Percentiles rank a stretch among this genome's conserved stretches.
phyloP scores from a whole-genome alignment of 352 stramenopile genomes.

The Phytophthora palmivora region DNA sequence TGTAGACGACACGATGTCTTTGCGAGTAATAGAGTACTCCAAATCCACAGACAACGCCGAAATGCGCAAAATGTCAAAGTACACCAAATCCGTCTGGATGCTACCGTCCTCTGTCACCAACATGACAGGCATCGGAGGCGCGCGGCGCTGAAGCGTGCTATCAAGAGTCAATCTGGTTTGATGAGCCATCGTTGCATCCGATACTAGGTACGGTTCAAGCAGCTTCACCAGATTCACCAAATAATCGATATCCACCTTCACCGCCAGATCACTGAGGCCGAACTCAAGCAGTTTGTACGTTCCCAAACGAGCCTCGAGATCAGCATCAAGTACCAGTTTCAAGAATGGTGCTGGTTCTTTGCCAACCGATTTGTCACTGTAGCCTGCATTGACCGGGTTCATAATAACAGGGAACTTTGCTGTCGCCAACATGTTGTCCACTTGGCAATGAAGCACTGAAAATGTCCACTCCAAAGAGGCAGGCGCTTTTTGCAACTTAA shows the following conservation, averaged over 20 bases:
- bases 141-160: constrained; percentile 59
- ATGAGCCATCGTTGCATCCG: constrained; percentile 64
- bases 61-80: constrained; percentile 85
- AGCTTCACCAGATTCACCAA: constrained; percentile 84
- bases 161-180: constrained; percentile 71
- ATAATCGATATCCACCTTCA: constrained; percentile 90
- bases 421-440: constrained; percentile 86
- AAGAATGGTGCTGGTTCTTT: constrained; percentile 69
- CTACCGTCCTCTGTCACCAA: constrained; percentile 62
- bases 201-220: constrained; percentile 81
- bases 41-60: constrained; percentile 75
- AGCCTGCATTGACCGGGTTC: constrained; percentile 81
- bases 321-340: constrained; percentile 78
- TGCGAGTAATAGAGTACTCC: constrained; percentile 87
- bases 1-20: constrained; percentile 78
- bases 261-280: constrained; percentile 63
- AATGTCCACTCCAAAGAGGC: constrained; percentile 80
- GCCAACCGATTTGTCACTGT: constrained; percentile 74
- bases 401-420: constrained; percentile 88
- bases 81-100: constrained; percentile 81
- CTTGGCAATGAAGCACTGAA: constrained; percentile 81
- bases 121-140: constrained; percentile 69
- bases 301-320: constrained; percentile 75
- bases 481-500: constrained; percentile 76
- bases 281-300: constrained; percentile 88